Evolutionary conservation across 2,329 filamentous ascomycete species (phyloP).

Genomic region (Sphaerulina vaccinii): DNA sequence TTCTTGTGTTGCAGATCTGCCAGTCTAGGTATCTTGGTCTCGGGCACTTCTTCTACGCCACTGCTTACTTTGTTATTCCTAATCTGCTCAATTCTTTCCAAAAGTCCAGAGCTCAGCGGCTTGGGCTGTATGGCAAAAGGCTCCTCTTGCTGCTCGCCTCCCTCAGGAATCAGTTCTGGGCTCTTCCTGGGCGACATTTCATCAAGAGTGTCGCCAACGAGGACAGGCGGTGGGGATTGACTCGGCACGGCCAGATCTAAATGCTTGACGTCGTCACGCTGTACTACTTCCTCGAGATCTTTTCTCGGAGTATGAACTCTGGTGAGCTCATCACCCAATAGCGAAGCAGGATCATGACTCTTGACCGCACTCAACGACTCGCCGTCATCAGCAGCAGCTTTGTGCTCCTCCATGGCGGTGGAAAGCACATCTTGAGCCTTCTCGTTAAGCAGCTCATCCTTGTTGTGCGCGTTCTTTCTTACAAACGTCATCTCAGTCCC

Average conservation of each 20-base stretch:
- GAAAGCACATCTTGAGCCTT: slow-evolving; percentile 63
- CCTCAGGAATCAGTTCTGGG: not conserved
- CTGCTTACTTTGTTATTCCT: slow-evolving; percentile 31
- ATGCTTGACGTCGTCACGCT: slow-evolving; percentile 58
- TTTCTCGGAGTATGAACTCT: slow-evolving; percentile 33
- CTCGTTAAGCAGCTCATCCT: slow-evolving; percentile 51
- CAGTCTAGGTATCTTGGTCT: slow-evolving; percentile 39
- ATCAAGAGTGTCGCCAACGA: slow-evolving; percentile 21
- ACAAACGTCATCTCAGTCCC: slow-evolving; percentile 51
- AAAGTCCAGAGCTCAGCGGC: slow-evolving; percentile 37
- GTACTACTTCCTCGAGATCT: slow-evolving; percentile 36
- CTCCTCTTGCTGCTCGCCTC: slow-evolving; percentile 21
- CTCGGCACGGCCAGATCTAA: slow-evolving; percentile 59
- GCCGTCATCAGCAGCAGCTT: slow-evolving; percentile 25
- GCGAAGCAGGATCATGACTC: slow-evolving; percentile 19
- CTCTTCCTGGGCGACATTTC: not conserved
- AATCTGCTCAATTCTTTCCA: slow-evolving; percentile 41
- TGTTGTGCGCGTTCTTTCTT: slow-evolving; percentile 11
- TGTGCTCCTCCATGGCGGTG: slow-evolving; percentile 65
- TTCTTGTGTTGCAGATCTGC: slow-evolving; percentile 34
- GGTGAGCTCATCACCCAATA: slow-evolving; percentile 21
- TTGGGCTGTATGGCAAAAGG: slow-evolving; percentile 36
- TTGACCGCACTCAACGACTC: slow-evolving; percentile 20
- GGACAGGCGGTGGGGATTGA: slow-evolving; percentile 21
- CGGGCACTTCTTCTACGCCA: slow-evolving; percentile 26